These are phyloP conservation scores for Hemisphaericaspora xylanilytica DNA, from an alignment of 1,139 yeast genomes.

Conservation along the genomic window DNA sequence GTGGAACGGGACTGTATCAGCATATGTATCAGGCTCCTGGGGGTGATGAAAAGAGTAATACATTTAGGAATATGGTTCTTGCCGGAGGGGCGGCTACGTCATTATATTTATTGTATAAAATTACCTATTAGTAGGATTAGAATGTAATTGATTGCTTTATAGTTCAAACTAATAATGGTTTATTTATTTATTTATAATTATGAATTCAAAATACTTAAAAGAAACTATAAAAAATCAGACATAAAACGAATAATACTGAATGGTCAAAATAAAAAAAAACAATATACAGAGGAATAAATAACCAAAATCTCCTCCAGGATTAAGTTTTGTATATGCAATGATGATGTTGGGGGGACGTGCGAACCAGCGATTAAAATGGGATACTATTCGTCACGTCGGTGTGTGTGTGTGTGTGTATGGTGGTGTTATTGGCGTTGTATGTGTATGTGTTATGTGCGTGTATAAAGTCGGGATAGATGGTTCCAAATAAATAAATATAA, in stretches of 20 bases:
- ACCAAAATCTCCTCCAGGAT: too few species aligned
- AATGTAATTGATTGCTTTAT: too few species aligned
- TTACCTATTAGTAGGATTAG: too few species aligned
- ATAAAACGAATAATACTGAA: background rate
- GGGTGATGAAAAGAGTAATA: conserved; percentile 22
- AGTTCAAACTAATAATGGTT: background rate
- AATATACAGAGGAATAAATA: background rate
- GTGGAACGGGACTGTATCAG: conserved; percentile 17
- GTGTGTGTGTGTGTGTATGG: background rate
- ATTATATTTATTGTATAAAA: conserved; percentile 25
- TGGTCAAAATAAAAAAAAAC: background rate
- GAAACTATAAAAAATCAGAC: conserved; percentile 1
- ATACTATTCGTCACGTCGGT: too few species aligned
- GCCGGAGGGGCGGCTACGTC: conserved; percentile 37
- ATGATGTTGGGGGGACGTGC: background rate
- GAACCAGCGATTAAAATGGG: too few species aligned
- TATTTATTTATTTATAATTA: too few species aligned
- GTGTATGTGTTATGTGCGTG: background rate
- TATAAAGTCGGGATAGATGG: background rate
- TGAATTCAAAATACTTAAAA: conserved; percentile 2
- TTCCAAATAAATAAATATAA: too few species aligned
- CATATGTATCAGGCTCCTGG: conserved; percentile 35
- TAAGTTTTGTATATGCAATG: background rate
- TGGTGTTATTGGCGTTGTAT: too few species aligned
- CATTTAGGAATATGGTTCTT: conserved; percentile 23